Conservation (phyloP, 345 rosid species). For the Schrenkiella parvula region DNA sequence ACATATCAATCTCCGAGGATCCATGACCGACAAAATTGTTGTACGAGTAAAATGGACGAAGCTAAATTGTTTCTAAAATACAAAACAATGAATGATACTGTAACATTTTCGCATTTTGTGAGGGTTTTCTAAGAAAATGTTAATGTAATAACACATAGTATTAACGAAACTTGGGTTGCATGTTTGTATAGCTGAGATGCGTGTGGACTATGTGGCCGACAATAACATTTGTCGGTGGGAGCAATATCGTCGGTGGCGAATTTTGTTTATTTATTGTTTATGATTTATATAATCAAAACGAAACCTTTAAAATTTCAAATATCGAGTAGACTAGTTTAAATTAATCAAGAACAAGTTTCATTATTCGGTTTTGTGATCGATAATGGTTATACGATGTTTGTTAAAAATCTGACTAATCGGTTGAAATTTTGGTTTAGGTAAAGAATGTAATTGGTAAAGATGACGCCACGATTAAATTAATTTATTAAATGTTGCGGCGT, state of each 20-base stretch:
- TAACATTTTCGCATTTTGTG: neutral
- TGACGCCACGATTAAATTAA: neutral
- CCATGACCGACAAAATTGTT: neutral
- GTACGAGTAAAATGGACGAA: neutral
- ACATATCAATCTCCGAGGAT: neutral
- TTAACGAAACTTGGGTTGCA: conserved; percentile 7
- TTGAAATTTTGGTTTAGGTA: neutral
- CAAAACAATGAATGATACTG: neutral
- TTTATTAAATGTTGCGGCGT: conserved; percentile 16
- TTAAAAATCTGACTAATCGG: neutral
- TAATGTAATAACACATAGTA: neutral
- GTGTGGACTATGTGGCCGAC: conserved; percentile 14
- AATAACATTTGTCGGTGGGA: conserved; percentile 26
- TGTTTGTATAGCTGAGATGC: neutral
- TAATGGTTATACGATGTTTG: neutral
- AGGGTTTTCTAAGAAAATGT: neutral
- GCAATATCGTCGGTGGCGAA: conserved; percentile 30
- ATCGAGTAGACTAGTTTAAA: neutral
- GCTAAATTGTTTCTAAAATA: neutral
- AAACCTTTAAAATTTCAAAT: neutral
- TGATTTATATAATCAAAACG: neutral
- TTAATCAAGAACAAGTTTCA: neutral
- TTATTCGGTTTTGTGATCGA: neutral
- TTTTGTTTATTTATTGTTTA: conserved; percentile 7
- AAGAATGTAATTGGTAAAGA: neutral